phyloP scores from a whole-genome alignment of 306 rosid species.

The Casuarina equisetifolia region DNA sequence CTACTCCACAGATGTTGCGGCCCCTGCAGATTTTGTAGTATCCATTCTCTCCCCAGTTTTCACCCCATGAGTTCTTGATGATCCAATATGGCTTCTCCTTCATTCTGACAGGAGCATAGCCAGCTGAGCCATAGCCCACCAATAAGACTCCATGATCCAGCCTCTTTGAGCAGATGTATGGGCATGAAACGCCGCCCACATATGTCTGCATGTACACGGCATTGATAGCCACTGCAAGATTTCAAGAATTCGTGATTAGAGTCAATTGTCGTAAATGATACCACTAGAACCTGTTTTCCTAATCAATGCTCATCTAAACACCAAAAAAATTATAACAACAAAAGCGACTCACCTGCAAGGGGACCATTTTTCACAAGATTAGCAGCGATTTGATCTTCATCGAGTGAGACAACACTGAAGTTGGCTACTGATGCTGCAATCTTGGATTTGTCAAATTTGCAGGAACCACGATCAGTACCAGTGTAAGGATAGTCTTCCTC shows the following conservation, averaged over 20 bases:
- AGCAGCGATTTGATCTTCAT: constrained; percentile 90
- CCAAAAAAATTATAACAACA: not conserved
- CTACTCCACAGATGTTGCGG: constrained; percentile 84
- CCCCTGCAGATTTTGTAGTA: constrained; percentile 86
- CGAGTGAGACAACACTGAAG: constrained; percentile 82
- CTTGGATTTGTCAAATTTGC: constrained; percentile 79
- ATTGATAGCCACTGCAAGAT: constrained; percentile 80
- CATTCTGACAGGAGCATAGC: constrained; percentile 74
- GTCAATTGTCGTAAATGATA: not conserved
- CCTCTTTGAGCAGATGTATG: constrained; percentile 76
- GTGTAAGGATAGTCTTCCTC: constrained; percentile 91
- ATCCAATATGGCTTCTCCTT: constrained; percentile 93
- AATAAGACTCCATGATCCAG: constrained; percentile 80
- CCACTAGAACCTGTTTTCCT: not conserved
- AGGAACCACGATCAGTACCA: constrained; percentile 60
- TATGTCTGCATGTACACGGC: constrained; percentile 97
- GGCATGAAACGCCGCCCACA: constrained; percentile 90
- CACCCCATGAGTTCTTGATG: constrained; percentile 94
- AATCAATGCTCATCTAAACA: not conserved
- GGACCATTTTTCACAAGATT: constrained; percentile 94
- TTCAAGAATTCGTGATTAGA: constrained; percentile 5
- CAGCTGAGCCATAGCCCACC: constrained; percentile 81
- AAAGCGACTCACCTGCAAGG: constrained; percentile 60
- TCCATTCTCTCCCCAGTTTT: constrained; percentile 91
- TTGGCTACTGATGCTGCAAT: constrained; percentile 86